phyloP scores from a whole-genome alignment of 257 asterid species.

The Jacaranda copaia region DNA sequence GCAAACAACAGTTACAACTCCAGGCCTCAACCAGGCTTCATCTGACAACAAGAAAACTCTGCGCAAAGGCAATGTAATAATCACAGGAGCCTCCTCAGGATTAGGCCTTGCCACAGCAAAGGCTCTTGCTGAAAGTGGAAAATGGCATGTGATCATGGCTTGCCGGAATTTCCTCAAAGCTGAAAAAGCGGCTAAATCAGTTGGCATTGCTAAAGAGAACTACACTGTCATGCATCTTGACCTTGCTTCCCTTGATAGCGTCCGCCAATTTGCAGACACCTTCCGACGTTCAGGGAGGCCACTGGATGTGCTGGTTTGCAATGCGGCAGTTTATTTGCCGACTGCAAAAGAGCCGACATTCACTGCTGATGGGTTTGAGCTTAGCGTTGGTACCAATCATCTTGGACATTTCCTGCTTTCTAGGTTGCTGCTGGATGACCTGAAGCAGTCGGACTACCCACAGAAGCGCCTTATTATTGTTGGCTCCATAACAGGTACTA shows the following conservation, averaged over 20 bases:
- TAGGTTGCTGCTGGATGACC: conserved; percentile 69
- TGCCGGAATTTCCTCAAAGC: conserved; percentile 91
- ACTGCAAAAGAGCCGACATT: conserved; percentile 87
- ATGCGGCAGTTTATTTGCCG: conserved; percentile 85
- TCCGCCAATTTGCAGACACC: conserved; percentile 76
- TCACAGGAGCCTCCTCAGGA: conserved; percentile 90
- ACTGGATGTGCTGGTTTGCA: conserved; percentile 79
- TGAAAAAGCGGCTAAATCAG: conserved; percentile 75
- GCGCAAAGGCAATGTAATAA: conserved; percentile 67
- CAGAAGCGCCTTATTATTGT: conserved; percentile 76
- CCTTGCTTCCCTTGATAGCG: conserved; percentile 86
- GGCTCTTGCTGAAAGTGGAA: conserved; percentile 77
- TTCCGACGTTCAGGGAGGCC: conserved; percentile 67
- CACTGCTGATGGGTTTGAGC: conserved; percentile 85
- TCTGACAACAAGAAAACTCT: conserved; percentile 68
- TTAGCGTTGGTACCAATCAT: conserved; percentile 86
- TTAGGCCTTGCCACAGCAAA: conserved; percentile 88
- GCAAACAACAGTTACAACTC: conserved; percentile 65
- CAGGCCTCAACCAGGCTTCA: conserved; percentile 51
- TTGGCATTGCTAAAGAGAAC: conserved; percentile 71
- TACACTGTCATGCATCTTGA: conserved; percentile 85
- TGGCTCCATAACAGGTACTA: conserved; percentile 87
- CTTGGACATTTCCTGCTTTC: conserved; percentile 82
- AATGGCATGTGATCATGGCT: conserved; percentile 91
- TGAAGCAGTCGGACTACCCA: conserved; percentile 67